Base-by-base conservation (phyloP, 1,139 yeast species). In the Debaryomyces fabryi region DNA sequence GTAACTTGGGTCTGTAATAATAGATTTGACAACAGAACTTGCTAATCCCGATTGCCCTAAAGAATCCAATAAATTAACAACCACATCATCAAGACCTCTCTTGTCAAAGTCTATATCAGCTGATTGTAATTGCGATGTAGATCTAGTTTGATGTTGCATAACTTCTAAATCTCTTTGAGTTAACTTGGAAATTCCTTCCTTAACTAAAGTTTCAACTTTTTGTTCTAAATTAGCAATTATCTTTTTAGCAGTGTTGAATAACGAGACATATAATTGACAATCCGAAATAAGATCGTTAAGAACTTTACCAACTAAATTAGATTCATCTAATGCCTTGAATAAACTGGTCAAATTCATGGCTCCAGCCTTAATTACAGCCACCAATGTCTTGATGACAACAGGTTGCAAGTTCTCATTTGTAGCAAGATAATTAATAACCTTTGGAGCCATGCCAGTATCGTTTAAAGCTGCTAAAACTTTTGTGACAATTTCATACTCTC, bases 21-120 rank as follows among this genome's bases (percentile, higher is more conserved):
- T 65, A 35, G 76, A 62, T 57, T 65, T 64, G 44, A 75, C 76
- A 18, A 75, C 78, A 33, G 72, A 68, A 39, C 71, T 56, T 15
- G 76, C 79, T 55, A 75, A 72, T 15, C 79, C 79, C 13, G 79
- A 74, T 41, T 63, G 50, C 38, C 66, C 74, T 56, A 74, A 69
- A 7, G 78, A 72, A 56, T 74, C 70, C 57, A 74, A 70, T 48
- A 73, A 63, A 49, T 71, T 72, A 39, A 69, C 67, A 13, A 71
- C 68, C 42, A 73, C 63, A 24, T 59, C 58, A 52, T 69, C 59
- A 30, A 62, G 54, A 49, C 65, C 75, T 53, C 71, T 60, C 53
- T 60, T 59, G 12, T 35, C 43, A 34, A 18, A 42, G 13, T 61
- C 62, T 3, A 47, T 13, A 6, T 23, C 44, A 42, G 23, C 8